phyloP scores from a whole-genome alignment of 2,329 filamentous ascomycete genomes.

The Neopestalotiopsis sp. region DNA sequence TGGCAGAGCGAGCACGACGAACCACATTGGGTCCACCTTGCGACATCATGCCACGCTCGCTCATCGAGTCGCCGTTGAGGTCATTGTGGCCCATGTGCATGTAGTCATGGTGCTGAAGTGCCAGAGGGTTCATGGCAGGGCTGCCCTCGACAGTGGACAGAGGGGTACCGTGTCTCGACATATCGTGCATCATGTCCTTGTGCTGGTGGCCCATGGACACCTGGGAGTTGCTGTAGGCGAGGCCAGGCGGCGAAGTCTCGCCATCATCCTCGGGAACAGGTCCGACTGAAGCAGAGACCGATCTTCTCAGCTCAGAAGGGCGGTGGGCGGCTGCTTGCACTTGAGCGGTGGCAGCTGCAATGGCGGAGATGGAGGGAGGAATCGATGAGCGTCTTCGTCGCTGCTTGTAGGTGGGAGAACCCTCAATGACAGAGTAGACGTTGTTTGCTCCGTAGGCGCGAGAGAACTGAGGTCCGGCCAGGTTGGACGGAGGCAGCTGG shows the following conservation, averaged over 20 bases:
- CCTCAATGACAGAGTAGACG: constrained; percentile 95
- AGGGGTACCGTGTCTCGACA: constrained; percentile 91
- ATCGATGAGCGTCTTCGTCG: constrained; percentile 91
- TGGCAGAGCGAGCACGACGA: constrained; percentile 89
- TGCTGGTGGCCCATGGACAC: constrained; percentile 73
- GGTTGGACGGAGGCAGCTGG: constrained; percentile 84
- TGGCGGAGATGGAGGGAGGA: constrained; percentile 74
- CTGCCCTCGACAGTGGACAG: constrained; percentile 84
- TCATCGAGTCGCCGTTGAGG: constrained; percentile 59
- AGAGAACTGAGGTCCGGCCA: constrained; percentile 80
- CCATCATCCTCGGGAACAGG: constrained; percentile 83
- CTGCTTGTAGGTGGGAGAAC: constrained; percentile 98
- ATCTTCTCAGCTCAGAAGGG: constrained; percentile 89
- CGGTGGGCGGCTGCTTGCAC: constrained; percentile 68
- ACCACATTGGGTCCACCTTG: constrained; percentile 74
- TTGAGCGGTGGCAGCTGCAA: constrained; percentile 67
- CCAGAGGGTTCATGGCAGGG: constrained; percentile 73
- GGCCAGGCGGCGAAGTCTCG: constrained; percentile 78
- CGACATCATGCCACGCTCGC: constrained; percentile 71
- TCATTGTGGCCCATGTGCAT: constrained; percentile 68
- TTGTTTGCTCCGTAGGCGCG: constrained; percentile 75
- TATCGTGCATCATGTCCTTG: constrained; percentile 73
- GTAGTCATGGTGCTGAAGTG: constrained; percentile 74
- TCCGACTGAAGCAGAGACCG: constrained; percentile 85
- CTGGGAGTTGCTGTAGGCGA: constrained; percentile 73